These are phyloP conservation scores for Phytopythium vexans DNA, from an alignment of 352 stramenopile genomes.

Conservation along the genomic window DNA sequence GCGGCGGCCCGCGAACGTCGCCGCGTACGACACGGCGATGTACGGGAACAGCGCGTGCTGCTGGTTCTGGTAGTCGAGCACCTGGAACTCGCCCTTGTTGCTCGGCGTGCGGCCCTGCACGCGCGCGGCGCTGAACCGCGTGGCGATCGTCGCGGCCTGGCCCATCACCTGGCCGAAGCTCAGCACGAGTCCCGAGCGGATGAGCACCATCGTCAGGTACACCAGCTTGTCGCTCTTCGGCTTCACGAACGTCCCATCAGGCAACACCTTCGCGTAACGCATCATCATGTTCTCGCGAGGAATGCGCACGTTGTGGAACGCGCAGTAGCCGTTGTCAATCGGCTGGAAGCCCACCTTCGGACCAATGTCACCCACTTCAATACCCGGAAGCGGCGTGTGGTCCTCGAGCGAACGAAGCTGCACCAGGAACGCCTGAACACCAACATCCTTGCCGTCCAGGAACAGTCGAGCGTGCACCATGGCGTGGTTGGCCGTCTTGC, in stretches of 20 bases:
- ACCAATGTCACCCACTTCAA: too few relatives aligned
- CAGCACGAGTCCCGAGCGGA: slow-evolving; percentile 28
- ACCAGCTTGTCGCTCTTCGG: slow-evolving; percentile 64
- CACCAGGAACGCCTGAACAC: too few relatives aligned
- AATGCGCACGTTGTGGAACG: too few relatives aligned
- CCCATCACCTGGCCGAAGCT: slow-evolving; percentile 18
- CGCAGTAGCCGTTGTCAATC: too few relatives aligned
- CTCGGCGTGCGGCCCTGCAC: slow-evolving; percentile 38
- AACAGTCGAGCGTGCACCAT: too few relatives aligned
- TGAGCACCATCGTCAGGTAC: slow-evolving; percentile 55
- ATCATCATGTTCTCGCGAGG: slow-evolving; percentile 44
- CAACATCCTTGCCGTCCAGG: too few relatives aligned
- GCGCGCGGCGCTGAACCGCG: slow-evolving; percentile 46
- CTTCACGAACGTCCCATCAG: slow-evolving; percentile 56
- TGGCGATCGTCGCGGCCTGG: slow-evolving; percentile 37
- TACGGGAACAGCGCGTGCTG: slow-evolving; percentile 40
- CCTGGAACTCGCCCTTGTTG: slow-evolving; percentile 48
- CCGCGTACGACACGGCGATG: slow-evolving; percentile 44
- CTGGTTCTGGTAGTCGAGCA: slow-evolving; percentile 63
- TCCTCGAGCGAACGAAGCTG: too few relatives aligned
- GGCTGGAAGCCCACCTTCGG: too few relatives aligned
- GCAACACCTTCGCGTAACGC: slow-evolving; percentile 35
- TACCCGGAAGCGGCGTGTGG: too few relatives aligned
- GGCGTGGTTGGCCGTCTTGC: slow-evolving; percentile 87
- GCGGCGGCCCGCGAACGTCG: slow-evolving; percentile 24